Evolutionary conservation across 2,329 filamentous ascomycete species (phyloP).

Genomic region (Rhexocercosporidium sp.): DNA sequence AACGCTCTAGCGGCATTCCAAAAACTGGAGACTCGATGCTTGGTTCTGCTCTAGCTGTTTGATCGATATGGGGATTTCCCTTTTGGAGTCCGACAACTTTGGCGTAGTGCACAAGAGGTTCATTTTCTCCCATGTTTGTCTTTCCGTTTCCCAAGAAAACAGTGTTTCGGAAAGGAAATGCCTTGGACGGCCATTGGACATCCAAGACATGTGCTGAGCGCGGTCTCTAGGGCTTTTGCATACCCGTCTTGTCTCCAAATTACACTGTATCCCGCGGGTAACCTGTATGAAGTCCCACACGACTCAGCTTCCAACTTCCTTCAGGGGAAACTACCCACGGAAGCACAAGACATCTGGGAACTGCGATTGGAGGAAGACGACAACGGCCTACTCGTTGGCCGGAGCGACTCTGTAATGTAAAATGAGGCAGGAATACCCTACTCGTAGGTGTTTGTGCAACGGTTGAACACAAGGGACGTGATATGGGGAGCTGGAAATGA

Average conservation of each 20-base stretch:
- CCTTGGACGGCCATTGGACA: not conserved
- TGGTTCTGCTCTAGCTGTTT: conserved; percentile 3
- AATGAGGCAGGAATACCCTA: not conserved
- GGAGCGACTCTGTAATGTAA: not conserved
- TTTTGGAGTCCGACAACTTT: not conserved
- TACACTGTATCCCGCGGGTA: not conserved
- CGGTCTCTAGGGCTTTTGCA: not conserved
- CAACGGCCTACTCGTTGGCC: not conserved
- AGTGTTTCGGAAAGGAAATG: not conserved
- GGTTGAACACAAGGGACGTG: not conserved
- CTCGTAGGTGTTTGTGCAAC: not conserved
- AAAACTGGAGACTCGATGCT: not conserved
- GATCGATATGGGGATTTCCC: conserved; percentile 3
- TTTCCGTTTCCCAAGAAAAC: not conserved
- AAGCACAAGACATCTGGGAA: not conserved
- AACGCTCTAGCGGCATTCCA: not conserved
- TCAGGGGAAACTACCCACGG: not conserved
- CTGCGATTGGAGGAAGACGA: not conserved
- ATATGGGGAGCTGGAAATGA: not conserved
- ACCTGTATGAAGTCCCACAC: not conserved
- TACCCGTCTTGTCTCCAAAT: not conserved
- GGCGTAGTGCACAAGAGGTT: no score
- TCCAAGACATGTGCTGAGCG: not conserved
- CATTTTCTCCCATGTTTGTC: not conserved
- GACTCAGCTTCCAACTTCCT: conserved; percentile 1